These are phyloP conservation scores for Angophora floribunda DNA, from an alignment of 345 rosid genomes.

Conservation along the genomic window DNA sequence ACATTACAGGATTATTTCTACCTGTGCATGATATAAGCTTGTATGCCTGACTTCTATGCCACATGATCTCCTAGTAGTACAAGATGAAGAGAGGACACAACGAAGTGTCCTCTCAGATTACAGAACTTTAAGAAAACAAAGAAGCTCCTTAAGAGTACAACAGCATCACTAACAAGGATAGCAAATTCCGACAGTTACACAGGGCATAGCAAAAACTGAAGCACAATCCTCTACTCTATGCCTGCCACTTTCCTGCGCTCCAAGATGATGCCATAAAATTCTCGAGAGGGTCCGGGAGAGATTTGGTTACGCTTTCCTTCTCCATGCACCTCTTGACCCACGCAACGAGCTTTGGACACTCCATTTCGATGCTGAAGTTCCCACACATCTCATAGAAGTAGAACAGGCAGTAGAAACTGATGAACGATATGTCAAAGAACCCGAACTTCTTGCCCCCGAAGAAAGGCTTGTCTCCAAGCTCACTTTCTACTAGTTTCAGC, in stretches of 20 bases:
- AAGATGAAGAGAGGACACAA: not conserved
- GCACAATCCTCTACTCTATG: not conserved
- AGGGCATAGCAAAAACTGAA: no score
- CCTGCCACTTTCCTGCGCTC: conserved; percentile 6
- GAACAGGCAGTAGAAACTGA: conserved; percentile 10
- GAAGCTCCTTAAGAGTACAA: not conserved
- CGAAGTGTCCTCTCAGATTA: not conserved
- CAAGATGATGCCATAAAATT: conserved; percentile 1
- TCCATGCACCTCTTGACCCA: conserved; percentile 32
- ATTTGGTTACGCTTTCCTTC: conserved; percentile 14
- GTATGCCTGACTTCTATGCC: not conserved
- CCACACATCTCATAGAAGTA: conserved; percentile 11
- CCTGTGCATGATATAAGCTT: not conserved
- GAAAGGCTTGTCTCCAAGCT: conserved; percentile 15
- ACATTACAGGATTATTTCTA: no score
- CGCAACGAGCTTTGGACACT: conserved; percentile 17
- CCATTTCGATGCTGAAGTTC: conserved; percentile 11
- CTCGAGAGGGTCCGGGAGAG: conserved; percentile 4
- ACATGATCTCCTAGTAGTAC: not conserved
- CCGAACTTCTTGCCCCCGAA: conserved; percentile 20
- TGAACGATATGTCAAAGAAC: conserved; percentile 6
- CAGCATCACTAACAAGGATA: no score
- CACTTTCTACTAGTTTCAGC: conserved; percentile 10
- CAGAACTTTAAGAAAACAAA: not conserved
- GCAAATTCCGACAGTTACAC: no score